Conservation (phyloP, 495 filamentous ascomycete species). For the Copromyces sp. region DNA sequence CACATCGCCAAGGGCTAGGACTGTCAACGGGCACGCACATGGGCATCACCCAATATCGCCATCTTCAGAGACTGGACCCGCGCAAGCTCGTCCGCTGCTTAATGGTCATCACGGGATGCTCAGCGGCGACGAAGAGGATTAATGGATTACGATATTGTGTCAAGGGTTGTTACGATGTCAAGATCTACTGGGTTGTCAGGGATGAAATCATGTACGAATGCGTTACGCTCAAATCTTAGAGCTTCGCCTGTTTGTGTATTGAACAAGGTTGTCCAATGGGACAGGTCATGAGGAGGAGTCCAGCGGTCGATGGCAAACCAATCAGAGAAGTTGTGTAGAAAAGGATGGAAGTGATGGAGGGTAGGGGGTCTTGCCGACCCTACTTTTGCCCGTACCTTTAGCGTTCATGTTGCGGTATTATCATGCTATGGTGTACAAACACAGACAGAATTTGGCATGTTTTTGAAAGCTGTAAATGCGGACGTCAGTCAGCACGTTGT, state of each 20-base stretch:
- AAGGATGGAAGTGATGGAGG: not conserved
- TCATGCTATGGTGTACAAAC: not conserved
- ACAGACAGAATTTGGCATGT: not conserved
- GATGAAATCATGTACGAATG: not conserved
- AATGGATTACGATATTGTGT: not conserved
- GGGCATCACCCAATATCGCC: conserved; percentile 22
- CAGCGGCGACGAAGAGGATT: conserved; percentile 6
- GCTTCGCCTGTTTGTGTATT: not conserved
- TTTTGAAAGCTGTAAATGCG: not conserved
- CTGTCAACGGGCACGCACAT: conserved; percentile 11
- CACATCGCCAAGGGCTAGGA: not conserved
- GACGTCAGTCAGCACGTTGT: not conserved
- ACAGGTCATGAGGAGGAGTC: not conserved
- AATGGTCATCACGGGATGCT: conserved; percentile 19
- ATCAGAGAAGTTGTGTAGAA: not conserved
- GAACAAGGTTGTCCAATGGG: not conserved
- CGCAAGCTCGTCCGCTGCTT: conserved; percentile 17
- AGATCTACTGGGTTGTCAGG: not conserved
- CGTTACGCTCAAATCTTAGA: not conserved
- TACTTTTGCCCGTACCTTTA: not conserved
- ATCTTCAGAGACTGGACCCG: conserved; percentile 20
- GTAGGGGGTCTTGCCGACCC: not conserved
- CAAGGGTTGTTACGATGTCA: not conserved
- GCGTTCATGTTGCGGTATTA: not conserved
- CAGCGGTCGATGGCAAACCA: not conserved